These are phyloP conservation scores for Exophiala sp. DNA, from an alignment of 2,329 filamentous ascomycete genomes.

Conservation along the genomic window DNA sequence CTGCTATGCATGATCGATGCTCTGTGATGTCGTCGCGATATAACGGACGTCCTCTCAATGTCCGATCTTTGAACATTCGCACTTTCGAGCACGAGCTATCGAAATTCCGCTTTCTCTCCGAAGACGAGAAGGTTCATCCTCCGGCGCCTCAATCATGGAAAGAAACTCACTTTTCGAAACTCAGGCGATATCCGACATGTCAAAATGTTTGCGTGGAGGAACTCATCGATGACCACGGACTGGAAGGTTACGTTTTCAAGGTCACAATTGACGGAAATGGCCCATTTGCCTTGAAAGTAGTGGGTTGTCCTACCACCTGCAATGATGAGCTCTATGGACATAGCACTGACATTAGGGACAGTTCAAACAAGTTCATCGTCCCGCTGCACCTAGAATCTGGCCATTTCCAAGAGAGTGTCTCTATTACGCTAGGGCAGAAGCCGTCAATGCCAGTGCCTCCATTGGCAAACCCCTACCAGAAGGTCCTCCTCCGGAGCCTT, in stretches of 20 bases:
- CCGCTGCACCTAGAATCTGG: not conserved
- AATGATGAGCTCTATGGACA: not conserved
- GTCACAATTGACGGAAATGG: not conserved
- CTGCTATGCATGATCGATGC: not conserved
- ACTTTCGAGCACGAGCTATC: slow-evolving; percentile 3
- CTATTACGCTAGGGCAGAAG: not conserved
- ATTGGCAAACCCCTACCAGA: not conserved
- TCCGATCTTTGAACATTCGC: slow-evolving; percentile 3
- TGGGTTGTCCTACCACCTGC: not conserved
- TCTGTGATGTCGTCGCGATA: slow-evolving; percentile 1
- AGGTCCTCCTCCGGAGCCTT: not conserved
- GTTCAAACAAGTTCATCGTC: not conserved
- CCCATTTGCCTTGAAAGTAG: not conserved
- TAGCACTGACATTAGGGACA: no score
- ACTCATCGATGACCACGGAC: slow-evolving; percentile 7
- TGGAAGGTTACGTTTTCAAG: slow-evolving; percentile 3
- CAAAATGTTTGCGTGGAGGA: slow-evolving; percentile 9
- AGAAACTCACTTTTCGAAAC: not conserved
- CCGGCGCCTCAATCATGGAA: not conserved
- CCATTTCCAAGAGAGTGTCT: not conserved
- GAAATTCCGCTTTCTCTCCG: slow-evolving; percentile 7
- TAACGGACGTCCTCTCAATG: slow-evolving; percentile 6
- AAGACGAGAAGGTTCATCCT: slow-evolving; percentile 8
- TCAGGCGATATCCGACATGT: slow-evolving; percentile 6
- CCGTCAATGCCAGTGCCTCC: not conserved